A percentile compares a stretch with the other conserved stretches of the same genome.
Conservation (phyloP, 2,329 filamentous ascomycete genomes). For the Penicillium oxalicum region DNA sequence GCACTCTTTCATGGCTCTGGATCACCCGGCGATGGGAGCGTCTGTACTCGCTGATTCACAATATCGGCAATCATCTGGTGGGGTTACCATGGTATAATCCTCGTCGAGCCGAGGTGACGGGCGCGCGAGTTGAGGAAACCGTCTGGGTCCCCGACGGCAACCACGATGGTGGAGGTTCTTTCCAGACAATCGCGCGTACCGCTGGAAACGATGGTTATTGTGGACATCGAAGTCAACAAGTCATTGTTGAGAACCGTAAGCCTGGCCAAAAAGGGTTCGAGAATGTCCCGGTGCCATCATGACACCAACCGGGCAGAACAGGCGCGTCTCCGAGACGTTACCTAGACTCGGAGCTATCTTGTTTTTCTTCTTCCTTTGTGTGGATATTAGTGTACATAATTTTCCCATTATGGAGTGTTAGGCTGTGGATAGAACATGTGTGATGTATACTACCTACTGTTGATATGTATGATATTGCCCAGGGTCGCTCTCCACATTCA, state of each 20-base stretch:
- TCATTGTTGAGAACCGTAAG: conserved; percentile 39
- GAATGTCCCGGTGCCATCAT: conserved; percentile 34
- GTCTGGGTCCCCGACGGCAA: conserved; percentile 37
- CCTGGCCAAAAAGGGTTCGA: conserved; percentile 44
- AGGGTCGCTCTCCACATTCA: too few species aligned
- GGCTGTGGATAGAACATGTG: too few species aligned
- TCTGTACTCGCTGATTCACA: conserved; percentile 56
- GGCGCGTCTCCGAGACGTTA: too few species aligned
- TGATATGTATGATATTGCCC: too few species aligned
- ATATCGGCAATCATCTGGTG: conserved; percentile 51
- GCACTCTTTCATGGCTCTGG: conserved; percentile 54
- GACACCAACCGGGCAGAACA: not conserved
- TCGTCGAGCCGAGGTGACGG: conserved; percentile 54
- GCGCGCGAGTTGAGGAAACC: conserved; percentile 40
- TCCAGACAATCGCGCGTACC: conserved; percentile 33
- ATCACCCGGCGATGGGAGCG: conserved; percentile 60
- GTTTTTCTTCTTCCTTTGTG: too few species aligned
- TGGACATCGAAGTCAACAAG: conserved; percentile 38
- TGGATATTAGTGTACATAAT: too few species aligned
- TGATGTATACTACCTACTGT: too few species aligned
- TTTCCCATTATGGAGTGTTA: too few species aligned
- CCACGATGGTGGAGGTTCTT: conserved; percentile 32
- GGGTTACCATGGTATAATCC: conserved; percentile 56
- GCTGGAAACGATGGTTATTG: conserved; percentile 43
- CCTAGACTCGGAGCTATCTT: too few species aligned